Conservation (phyloP, 2,329 filamentous ascomycete genomes). For the Clonostachys chloroleuca region DNA sequence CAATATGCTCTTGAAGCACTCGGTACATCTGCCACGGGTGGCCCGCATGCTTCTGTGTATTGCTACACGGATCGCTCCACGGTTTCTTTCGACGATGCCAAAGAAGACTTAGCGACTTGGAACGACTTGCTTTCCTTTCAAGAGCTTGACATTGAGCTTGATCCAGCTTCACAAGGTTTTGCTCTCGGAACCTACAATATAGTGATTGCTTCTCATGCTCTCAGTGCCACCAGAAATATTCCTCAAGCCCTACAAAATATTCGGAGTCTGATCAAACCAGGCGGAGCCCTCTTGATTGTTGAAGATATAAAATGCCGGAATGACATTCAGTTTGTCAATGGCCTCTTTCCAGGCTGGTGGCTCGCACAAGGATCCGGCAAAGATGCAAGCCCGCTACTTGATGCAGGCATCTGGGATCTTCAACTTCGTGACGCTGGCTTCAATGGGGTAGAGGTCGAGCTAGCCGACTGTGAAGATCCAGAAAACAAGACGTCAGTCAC, state of each 20-base stretch:
- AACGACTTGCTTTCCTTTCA: slow-evolving; percentile 13
- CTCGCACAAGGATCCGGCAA: too few relatives aligned
- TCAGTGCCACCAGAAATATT: neutral
- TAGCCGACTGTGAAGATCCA: too few relatives aligned
- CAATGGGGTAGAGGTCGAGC: too few relatives aligned
- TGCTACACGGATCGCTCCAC: slow-evolving; percentile 38
- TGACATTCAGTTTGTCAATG: too few relatives aligned
- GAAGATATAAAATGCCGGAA: too few relatives aligned
- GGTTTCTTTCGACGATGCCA: slow-evolving; percentile 23
- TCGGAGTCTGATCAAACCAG: slow-evolving; percentile 3
- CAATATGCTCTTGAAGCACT: slow-evolving; percentile 10
- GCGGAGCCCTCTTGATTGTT: neutral
- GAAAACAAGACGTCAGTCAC: too few relatives aligned
- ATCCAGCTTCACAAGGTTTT: neutral
- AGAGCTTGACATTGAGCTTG: neutral
- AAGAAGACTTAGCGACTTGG: slow-evolving; percentile 15
- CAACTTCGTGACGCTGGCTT: too few relatives aligned
- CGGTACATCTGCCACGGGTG: neutral
- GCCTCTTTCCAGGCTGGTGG: too few relatives aligned
- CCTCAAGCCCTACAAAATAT: neutral
- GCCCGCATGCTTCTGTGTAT: slow-evolving; percentile 14
- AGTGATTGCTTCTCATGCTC: neutral
- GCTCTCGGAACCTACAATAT: neutral
- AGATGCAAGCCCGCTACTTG: too few relatives aligned
- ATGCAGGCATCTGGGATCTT: too few relatives aligned